A percentile compares a stretch with the other conserved stretches of the same genome.
Conservation (phyloP, 768 basidiomycete genomes). For the Boletus coccyginus region DNA sequence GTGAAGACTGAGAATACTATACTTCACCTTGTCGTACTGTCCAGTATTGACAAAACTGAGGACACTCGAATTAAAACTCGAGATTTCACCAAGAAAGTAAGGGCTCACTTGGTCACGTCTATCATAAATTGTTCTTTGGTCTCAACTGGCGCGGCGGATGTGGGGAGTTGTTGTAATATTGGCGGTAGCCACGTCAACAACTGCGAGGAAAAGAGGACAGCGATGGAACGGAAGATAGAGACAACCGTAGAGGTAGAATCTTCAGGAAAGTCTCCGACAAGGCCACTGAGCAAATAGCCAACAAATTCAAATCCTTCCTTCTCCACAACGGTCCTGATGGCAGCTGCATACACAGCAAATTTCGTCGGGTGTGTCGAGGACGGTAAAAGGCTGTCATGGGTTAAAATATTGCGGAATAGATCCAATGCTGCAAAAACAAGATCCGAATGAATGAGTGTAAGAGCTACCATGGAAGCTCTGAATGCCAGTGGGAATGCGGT, state of each 20-base stretch:
- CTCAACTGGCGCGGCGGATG: conserved; percentile 53
- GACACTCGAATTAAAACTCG: background rate
- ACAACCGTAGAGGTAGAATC: conserved; percentile 73
- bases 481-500: conserved; percentile 76
- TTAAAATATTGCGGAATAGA: conserved; percentile 70
- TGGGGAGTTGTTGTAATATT: conserved; percentile 69
- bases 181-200: conserved; percentile 70
- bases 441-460: conserved; percentile 81
- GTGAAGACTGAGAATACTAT: conserved; percentile 67
- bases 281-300: conserved; percentile 66
- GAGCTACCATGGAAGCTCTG: conserved; percentile 69
- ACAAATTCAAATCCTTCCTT: conserved; percentile 74
- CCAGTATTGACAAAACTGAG: conserved; percentile 59
- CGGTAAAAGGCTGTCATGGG: conserved; percentile 66
- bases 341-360: conserved; percentile 56
- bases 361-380: conserved; percentile 53
- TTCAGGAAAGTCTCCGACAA: conserved; percentile 87
- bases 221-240: conserved; percentile 71
- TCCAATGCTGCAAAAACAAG: conserved; percentile 82
- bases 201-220: conserved; percentile 64
- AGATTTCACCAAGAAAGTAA: background rate
- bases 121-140: conserved; percentile 71
- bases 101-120: conserved; percentile 70
- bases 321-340: conserved; percentile 59
- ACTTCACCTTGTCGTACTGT: conserved; percentile 81